Percentiles rank a stretch among this genome's conserved stretches.
phyloP scores from a whole-genome alignment of 1,284 basidiomycete genomes.

The Leccinum ponderosum region DNA sequence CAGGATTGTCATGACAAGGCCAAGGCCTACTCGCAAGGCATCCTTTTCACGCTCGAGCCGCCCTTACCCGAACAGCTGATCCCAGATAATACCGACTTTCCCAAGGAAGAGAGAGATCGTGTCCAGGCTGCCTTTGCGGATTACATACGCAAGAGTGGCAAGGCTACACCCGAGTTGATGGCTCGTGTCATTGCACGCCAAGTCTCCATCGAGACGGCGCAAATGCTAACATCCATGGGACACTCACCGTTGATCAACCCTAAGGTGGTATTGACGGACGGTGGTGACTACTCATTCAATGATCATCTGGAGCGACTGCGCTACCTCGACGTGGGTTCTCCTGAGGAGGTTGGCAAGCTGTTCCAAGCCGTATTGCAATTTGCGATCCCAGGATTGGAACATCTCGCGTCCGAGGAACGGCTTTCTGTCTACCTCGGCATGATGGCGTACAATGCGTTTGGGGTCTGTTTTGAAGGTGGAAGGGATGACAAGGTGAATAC shows the following conservation, averaged over 20 bases:
- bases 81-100: constrained; percentile 33
- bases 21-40: constrained; percentile 58
- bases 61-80: constrained; percentile 57
- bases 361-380: constrained; percentile 56
- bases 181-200: constrained; percentile 73
- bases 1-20: constrained; percentile 58
- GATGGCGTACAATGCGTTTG: constrained; percentile 74
- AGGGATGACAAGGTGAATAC: constrained; percentile 63
- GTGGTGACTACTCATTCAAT: constrained; percentile 58
- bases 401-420: constrained; percentile 63
- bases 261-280: constrained; percentile 51
- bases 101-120: constrained; percentile 46
- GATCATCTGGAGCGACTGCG: constrained; percentile 76
- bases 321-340: constrained; percentile 54
- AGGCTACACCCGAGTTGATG: constrained; percentile 54
- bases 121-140: constrained; percentile 61
- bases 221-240: constrained; percentile 42
- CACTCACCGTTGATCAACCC: constrained; percentile 25
- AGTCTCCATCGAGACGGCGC: constrained; percentile 62
- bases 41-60: constrained; percentile 69
- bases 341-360: constrained; percentile 52
- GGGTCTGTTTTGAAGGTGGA: constrained; percentile 64
- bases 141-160: constrained; percentile 50
- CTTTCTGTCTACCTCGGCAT: constrained; percentile 65
- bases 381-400: constrained; percentile 70